Evolutionary conservation across 257 asterid species (phyloP).

Genomic region (Oldenlandia corymbosa): DNA sequence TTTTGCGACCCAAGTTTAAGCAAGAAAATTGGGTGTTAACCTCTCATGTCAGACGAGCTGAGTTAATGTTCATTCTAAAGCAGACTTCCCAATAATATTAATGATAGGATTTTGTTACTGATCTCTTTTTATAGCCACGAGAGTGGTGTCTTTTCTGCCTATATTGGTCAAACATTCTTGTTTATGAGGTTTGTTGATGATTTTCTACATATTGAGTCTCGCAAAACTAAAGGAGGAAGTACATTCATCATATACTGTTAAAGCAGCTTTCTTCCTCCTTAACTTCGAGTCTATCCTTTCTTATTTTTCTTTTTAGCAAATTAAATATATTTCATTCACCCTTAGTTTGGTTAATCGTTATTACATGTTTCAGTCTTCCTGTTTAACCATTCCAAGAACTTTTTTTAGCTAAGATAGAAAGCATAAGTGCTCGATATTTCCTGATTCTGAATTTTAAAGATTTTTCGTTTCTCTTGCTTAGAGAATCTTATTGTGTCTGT

Average conservation of each 20-base stretch:
- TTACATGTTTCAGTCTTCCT: neutral
- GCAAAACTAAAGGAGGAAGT: neutral
- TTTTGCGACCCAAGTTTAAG: too few species aligned
- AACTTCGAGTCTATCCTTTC: too few species aligned
- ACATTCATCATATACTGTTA: neutral
- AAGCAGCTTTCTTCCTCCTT: neutral
- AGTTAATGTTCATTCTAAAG: neutral
- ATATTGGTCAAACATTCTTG: neutral
- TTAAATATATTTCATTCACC: neutral
- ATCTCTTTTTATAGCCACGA: neutral
- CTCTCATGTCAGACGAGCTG: neutral
- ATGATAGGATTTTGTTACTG: neutral
- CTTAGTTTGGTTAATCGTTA: neutral
- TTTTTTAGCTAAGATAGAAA: neutral
- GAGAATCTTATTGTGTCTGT: neutral
- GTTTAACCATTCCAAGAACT: neutral
- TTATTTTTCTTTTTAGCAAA: neutral
- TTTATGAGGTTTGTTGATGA: neutral
- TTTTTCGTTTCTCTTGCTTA: neutral
- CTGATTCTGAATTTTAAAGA: too few species aligned
- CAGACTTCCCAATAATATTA: neutral
- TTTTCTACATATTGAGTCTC: neutral
- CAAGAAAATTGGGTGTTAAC: too few species aligned
- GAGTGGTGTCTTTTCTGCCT: neutral
- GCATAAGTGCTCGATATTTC: neutral